Conservation (phyloP, 2,329 filamentous ascomycete genomes). For the Teratosphaeria nubilosa region DNA sequence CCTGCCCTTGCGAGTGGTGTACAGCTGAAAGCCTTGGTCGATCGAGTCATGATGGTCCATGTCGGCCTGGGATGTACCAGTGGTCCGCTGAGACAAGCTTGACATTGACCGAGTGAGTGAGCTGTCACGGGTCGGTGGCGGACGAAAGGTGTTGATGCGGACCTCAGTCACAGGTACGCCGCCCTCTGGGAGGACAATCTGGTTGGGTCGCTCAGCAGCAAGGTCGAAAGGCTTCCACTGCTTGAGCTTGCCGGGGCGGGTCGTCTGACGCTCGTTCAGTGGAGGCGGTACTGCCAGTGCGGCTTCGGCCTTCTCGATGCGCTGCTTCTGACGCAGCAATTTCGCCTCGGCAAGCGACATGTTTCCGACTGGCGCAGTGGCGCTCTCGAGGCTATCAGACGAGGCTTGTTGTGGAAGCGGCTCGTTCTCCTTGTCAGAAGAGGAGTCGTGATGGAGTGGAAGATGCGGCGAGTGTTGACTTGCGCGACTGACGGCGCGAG, state of each 20-base stretch:
- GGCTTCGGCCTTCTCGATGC: slow-evolving; percentile 22
- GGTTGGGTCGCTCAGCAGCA: slow-evolving; percentile 4
- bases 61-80: slow-evolving; percentile 6
- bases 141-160: slow-evolving; percentile 22
- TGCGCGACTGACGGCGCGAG: slow-evolving; percentile 2
- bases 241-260: slow-evolving; percentile 15
- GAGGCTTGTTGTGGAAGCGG: slow-evolving; percentile 7
- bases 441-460: not conserved
- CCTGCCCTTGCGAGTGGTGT: slow-evolving; percentile 15
- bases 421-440: not conserved
- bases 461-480: slow-evolving; percentile 2
- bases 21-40: slow-evolving; percentile 22
- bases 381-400: not conserved
- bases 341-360: slow-evolving; percentile 20
- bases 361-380: not conserved
- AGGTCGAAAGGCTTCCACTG: slow-evolving; percentile 20
- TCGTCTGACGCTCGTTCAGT: slow-evolving; percentile 8
- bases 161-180: slow-evolving; percentile 13
- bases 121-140: slow-evolving; percentile 12
- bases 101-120: slow-evolving; percentile 19
- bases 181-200: slow-evolving; percentile 3
- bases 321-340: slow-evolving; percentile 23
- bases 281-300: slow-evolving; percentile 11
- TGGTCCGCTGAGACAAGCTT: slow-evolving; percentile 16
- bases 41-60: slow-evolving; percentile 15